Evolutionary conservation across 768 basidiomycete genomes (phyloP).

Genomic region (Coprinopsis marcescibilis): DNA sequence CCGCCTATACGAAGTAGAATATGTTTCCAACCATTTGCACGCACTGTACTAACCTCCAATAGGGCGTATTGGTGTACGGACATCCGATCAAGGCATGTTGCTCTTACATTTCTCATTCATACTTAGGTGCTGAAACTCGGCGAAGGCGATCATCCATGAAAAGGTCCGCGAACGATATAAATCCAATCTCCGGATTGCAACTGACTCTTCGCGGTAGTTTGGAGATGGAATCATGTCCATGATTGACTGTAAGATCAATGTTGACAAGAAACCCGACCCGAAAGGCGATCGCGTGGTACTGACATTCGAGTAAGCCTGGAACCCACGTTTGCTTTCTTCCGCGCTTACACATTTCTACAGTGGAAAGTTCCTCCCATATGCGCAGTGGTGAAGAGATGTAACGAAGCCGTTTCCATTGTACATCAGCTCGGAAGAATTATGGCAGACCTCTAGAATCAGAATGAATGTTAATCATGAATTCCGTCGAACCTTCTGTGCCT

Average conservation of each 20-base stretch:
- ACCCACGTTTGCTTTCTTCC: not conserved
- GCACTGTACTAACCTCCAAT: too few species aligned
- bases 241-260: conserved; percentile 73
- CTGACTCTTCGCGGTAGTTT: conserved; percentile 40
- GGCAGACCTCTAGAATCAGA: not conserved
- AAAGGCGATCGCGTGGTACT: conserved; percentile 76
- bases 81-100: conserved; percentile 66
- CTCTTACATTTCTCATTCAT: not conserved
- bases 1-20: conserved; percentile 71
- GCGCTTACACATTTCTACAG: conserved; percentile 27
- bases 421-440: not conserved
- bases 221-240: conserved; percentile 88
- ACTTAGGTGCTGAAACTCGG: not conserved
- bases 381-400: conserved; percentile 49
- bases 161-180: conserved; percentile 41
- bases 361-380: conserved; percentile 74
- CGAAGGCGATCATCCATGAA: conserved; percentile 66
- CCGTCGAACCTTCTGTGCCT: too few species aligned
- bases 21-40: too few species aligned
- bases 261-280: conserved; percentile 66
- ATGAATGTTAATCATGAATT: too few species aligned
- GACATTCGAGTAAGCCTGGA: conserved; percentile 65
- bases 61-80: conserved; percentile 74
- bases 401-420: not conserved
- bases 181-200: not conserved